A percentile compares a stretch with the other conserved stretches of the same genome.
These are phyloP conservation scores for Saccharum officinarum DNA, from an alignment of 176 grass and related monocot genomes.

Conservation along the genomic window DNA sequence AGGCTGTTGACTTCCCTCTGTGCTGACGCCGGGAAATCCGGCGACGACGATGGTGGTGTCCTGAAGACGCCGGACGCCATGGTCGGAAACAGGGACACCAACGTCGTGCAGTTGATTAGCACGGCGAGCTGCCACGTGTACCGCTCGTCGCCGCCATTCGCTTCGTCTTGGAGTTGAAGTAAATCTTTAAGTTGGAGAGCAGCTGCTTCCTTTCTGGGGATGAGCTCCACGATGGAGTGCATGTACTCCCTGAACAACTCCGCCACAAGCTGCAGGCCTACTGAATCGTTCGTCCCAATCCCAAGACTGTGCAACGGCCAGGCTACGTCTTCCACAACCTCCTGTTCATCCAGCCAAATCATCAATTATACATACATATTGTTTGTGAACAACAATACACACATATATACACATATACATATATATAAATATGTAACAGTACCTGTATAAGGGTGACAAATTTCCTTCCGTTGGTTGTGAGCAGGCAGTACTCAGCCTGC, in stretches of 20 bases:
- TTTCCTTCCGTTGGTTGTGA: conserved; percentile 57
- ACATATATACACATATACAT: too few species aligned
- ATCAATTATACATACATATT: background rate
- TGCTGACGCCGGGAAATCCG: background rate
- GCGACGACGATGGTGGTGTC: background rate
- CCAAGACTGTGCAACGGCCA: conserved; percentile 37
- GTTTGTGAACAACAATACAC: background rate
- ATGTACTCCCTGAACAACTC: conserved; percentile 49
- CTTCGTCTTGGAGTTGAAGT: background rate
- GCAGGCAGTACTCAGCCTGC: conserved; percentile 31
- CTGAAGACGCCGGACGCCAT: conserved; percentile 27
- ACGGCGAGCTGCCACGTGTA: conserved; percentile 47
- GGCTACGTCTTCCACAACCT: conserved; percentile 35
- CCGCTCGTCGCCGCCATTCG: background rate
- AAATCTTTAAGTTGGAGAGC: background rate
- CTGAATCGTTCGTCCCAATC: conserved; percentile 30
- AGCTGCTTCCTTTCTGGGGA: conserved; percentile 6
- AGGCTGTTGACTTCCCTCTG: conserved; percentile 16
- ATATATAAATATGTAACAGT: background rate
- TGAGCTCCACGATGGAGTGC: conserved; percentile 26
- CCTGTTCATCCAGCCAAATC: background rate
- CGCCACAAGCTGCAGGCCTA: conserved; percentile 35
- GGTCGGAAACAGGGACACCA: conserved; percentile 47
- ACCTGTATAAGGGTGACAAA: conserved; percentile 41
- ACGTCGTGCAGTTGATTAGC: conserved; percentile 47